Conservation (phyloP, 352 stramenopile genomes). For the Globisporangium polare region DNA sequence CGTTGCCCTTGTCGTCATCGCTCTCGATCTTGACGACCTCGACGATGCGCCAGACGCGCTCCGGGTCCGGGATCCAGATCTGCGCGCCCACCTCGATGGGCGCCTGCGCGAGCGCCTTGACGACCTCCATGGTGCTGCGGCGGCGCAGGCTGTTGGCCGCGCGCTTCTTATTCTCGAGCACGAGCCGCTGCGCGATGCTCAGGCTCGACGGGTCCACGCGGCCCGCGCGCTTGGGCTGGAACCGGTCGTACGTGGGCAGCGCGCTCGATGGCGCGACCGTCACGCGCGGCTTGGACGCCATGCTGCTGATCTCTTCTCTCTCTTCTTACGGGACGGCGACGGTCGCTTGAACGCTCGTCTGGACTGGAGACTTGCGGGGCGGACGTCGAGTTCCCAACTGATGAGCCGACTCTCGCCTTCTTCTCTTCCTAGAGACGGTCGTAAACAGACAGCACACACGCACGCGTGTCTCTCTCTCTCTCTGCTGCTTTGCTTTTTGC, state of each 20-base stretch:
- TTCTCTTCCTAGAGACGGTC: neutral
- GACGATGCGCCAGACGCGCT: slow-evolving; percentile 81
- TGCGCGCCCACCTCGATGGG: slow-evolving; percentile 75
- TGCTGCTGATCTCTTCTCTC: neutral
- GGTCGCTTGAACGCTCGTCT: no score
- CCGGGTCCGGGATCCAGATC: slow-evolving; percentile 84
- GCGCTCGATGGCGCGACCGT: slow-evolving; percentile 59
- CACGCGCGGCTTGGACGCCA: slow-evolving; percentile 41
- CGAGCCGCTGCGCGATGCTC: slow-evolving; percentile 77
- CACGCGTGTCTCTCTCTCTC: slow-evolving; percentile 5
- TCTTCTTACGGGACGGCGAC: neutral
- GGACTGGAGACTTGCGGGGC: neutral
- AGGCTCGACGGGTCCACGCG: slow-evolving; percentile 59
- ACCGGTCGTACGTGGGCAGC: slow-evolving; percentile 77
- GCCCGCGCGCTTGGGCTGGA: slow-evolving; percentile 53
- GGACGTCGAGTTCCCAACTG: slow-evolving; percentile 17
- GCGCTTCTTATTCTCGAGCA: slow-evolving; percentile 84
- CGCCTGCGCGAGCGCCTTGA: slow-evolving; percentile 55
- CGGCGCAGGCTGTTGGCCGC: slow-evolving; percentile 52
- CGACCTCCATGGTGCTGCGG: slow-evolving; percentile 69
- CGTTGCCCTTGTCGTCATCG: slow-evolving; percentile 44
- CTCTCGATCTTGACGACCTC: slow-evolving; percentile 62
- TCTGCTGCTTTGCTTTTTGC: neutral
- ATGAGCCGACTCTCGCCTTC: neutral
- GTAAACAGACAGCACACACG: neutral